Evolutionary conservation across 176 grass and related monocot species (phyloP), one percentile per base, ranked within the genome.

Genomic region (Phragmites australis): DNA sequence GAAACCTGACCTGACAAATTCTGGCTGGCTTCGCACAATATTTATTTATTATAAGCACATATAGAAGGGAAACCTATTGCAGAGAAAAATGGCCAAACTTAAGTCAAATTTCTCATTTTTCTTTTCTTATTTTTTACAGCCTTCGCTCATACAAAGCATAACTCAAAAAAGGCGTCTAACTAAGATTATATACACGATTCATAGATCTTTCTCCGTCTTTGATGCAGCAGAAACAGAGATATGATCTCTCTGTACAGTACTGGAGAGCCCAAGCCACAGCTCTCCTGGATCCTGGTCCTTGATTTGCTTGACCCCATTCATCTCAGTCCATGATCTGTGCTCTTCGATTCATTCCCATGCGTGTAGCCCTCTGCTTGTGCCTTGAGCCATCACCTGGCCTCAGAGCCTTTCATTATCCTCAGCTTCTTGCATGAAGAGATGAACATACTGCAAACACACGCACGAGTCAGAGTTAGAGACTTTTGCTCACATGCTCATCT

Each of bases 341-440:
- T 68, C 41, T 31, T 58, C n/a, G n/a, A 57, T 65, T 39, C 17
- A 4, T 53, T n/a, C 39, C 21, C 72, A 55, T 40, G 34, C 50
- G 45, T 4, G 2, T 48, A 8, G 41, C 45, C 29, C 57, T 66
- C 58, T 83, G 59, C 32, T 82, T 74, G 23, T 23, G 17, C 44
- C 71, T 43, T 55, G 9, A n/a, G 23, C 21, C 15, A 82, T 80
- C 91, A 93, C 81, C 81, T 93, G 47, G 81, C 88, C 54, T 97
- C 91, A 69, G 82, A 89, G 1, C 84, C 82, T 66, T 81, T 97
- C 92, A 97, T 89, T 54, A 97, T 94, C 72, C 94, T 97, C 37
- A 97, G 83, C 75, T 89, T 97, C 85, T 97, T 97, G 94, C 94
- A 94, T 1, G 94, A 92, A 49, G 87, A 86, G 84, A 85, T 81